Evolutionary conservation across 192 early-diverging fungal genomes (phyloP), one percentile per base, ranked within the genome.

Genomic region (Coemansia brasiliensis): DNA sequence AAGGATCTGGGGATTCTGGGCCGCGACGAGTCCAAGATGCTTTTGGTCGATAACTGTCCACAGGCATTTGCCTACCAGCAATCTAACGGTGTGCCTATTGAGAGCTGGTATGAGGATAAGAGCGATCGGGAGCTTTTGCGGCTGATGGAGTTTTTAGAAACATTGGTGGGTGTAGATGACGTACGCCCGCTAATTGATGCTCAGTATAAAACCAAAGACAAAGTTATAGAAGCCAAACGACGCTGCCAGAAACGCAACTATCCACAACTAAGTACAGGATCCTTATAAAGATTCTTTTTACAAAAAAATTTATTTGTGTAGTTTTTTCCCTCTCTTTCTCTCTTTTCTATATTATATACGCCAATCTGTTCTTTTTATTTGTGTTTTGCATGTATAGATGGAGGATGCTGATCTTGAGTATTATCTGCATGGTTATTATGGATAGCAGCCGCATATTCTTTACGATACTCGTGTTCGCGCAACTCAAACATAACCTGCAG

Each of bases 401-500:
- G 10, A 35, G 32, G 6, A 35, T 35, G 32, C 32, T 35, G 3
- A 10, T 35, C 32, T 35, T 5, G n/a, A n/a, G n/a, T 2, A 2
- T 2, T 7, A 10, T 35, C 10, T 2, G 32, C 6, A 1, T 35
- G 32, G 32, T 35, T 35, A 10, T 35, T 35, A 1, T 35, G 32
- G 6, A 10, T 7, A 2, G 32, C 32, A 6, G 43, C 59, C 15
- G 24, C 39, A 41, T 66, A 74, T 24, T 79, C 71, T 16, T 43
- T 59, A 18, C 73, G 57, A 58, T 90, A 86, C 67, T 90, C 90
- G 37, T 77, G 77, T 56, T 91, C 88, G 52, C 89, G 80, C 55
- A 88, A 58, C 70, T 93, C 92, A 85, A 93, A 93, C 80, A 90
- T 88, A 38, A 92, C 49, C 67, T 91, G 90, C 29, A 85, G 78